phyloP scores from a whole-genome alignment of 2,329 filamentous ascomycete genomes.

The Colletotrichum shisoi region DNA sequence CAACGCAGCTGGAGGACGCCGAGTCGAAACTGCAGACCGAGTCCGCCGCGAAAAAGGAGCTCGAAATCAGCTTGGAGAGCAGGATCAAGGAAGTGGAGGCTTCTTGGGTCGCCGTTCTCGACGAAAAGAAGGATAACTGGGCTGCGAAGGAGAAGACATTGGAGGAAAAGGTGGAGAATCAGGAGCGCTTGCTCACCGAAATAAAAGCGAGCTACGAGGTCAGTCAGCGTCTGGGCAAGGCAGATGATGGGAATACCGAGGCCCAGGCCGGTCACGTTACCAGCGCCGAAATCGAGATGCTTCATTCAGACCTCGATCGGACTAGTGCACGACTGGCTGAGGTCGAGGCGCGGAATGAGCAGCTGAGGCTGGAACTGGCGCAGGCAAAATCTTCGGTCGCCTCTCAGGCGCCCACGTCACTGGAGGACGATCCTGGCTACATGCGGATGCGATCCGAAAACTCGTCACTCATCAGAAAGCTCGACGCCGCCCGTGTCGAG shows the following conservation, averaged over 20 bases:
- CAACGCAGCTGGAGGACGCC: conserved; percentile 80
- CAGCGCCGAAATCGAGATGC: conserved; percentile 91
- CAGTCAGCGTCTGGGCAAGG: conserved; percentile 83
- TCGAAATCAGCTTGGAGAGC: conserved; percentile 78
- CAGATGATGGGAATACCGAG: conserved; percentile 68
- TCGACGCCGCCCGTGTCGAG: conserved; percentile 84
- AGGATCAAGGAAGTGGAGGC: conserved; percentile 89
- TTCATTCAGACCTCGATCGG: conserved; percentile 88
- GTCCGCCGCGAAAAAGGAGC: conserved; percentile 71
- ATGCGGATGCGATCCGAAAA: conserved; percentile 92
- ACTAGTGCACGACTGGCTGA: conserved; percentile 87
- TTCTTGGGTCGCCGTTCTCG: conserved; percentile 87
- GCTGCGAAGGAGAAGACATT: conserved; percentile 87
- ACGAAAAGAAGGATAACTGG: conserved; percentile 97
- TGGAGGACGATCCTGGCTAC: conserved; percentile 90
- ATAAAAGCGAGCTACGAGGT: conserved; percentile 98
- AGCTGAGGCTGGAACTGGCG: conserved; percentile 87
- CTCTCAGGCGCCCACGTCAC: conserved; percentile 64
- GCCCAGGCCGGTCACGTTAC: conserved; percentile 71
- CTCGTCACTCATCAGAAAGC: conserved; percentile 84
- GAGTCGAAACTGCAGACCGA: conserved; percentile 84
- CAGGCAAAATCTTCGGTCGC: conserved; percentile 81
- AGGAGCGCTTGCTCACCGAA: conserved; percentile 90
- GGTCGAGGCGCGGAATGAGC: conserved; percentile 92
- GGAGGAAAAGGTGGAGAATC: conserved; percentile 93